Conservation (phyloP, 225 moss, liverwort and hornwort species). For the Ulota crispa region DNA sequence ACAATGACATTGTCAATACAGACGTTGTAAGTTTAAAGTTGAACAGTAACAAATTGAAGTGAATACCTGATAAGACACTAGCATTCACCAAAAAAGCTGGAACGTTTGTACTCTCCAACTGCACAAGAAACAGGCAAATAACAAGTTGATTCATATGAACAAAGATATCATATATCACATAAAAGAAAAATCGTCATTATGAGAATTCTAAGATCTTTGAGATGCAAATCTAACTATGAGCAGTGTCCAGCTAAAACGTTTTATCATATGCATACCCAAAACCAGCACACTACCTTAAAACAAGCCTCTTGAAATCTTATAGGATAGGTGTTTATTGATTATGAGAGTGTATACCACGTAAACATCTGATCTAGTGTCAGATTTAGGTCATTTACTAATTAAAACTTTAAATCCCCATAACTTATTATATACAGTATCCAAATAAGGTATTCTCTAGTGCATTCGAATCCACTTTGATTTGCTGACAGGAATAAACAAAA, state of each 20-base stretch:
- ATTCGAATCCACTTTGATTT: not conserved
- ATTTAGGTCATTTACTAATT: not conserved
- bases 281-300: not conserved
- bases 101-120: constrained; percentile 55
- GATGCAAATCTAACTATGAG: not conserved
- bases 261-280: not conserved
- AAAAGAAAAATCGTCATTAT: not conserved
- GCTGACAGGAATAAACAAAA: not conserved
- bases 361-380: not conserved
- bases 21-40: not conserved
- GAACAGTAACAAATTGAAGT: not conserved
- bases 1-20: not conserved
- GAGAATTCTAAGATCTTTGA: not conserved
- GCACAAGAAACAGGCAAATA: not conserved
- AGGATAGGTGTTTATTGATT: not conserved
- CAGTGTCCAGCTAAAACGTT: not conserved
- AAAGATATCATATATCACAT: not conserved
- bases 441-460: not conserved
- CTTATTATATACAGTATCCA: not conserved
- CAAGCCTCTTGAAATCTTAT: not conserved
- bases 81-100: constrained; percentile 64
- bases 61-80: constrained; percentile 46
- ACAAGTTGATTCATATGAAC: not conserved
- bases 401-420: not conserved
- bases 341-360: not conserved